Conservation (phyloP, 139 green algal species). For the Chloropicon primus region DNA sequence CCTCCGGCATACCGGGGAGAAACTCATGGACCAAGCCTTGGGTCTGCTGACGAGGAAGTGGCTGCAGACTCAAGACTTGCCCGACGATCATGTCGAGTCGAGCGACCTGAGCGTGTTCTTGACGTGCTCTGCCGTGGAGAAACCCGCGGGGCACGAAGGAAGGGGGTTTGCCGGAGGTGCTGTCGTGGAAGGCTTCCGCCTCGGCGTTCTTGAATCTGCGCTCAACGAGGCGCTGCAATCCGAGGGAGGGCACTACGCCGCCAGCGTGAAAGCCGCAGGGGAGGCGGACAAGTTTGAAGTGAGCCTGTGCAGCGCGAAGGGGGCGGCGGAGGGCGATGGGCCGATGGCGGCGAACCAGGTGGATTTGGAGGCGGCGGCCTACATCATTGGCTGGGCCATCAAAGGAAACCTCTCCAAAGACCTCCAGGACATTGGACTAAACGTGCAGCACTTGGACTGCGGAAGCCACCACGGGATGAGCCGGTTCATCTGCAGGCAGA, state of each 20-base stretch:
- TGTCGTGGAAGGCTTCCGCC: not conserved
- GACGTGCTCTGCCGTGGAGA: not conserved
- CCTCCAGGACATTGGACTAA: not conserved
- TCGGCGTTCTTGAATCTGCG: not conserved
- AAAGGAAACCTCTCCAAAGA: not conserved
- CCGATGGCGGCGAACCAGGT: too few relatives aligned
- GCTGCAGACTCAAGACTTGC: not conserved
- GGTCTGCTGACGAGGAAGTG: not conserved
- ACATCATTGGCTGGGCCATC: not conserved
- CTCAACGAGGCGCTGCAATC: not conserved
- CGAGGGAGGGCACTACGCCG: not conserved
- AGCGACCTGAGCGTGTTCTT: not conserved
- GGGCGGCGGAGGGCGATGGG: too few relatives aligned
- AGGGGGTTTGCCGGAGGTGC: not conserved
- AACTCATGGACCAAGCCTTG: not conserved
- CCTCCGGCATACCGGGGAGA: not conserved
- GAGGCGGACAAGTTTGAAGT: not conserved
- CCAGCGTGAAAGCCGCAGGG: not conserved
- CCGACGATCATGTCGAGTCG: not conserved
- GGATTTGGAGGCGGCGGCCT: not conserved
- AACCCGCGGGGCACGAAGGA: not conserved
- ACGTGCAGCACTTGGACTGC: not conserved
- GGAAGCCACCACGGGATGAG: not conserved
- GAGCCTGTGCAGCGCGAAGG: not conserved
- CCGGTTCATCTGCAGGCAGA: not conserved